Evolutionary conservation across 1,284 basidiomycete species (phyloP), one percentile per base, ranked within the genome.

Genomic region (Bondarzewia mesenterica): DNA sequence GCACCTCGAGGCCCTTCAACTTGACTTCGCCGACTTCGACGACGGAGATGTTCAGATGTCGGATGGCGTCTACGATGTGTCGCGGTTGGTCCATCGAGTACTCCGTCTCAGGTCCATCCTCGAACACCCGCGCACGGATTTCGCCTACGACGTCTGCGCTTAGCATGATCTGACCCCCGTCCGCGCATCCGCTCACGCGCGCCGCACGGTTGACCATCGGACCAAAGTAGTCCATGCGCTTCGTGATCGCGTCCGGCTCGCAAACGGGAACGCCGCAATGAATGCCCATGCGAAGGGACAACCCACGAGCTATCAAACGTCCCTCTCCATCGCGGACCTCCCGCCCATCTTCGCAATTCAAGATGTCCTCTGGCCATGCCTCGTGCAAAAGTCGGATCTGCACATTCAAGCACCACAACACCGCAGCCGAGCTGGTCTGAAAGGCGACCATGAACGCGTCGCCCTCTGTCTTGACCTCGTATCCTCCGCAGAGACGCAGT

Each of bases 381-480:
- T 89, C 83, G n/a, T 84, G 74, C 37, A 98, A 72, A 15, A 99
- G 74, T 57, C 89, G 82, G 38, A 86, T 70, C 67, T 99, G 96
- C 32, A 95, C 91, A 37, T 80, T 85, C 62, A 98, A 77, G 58
- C 88, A 89, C 91, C 93, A 99, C 72, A 93, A 82, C 36, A 99
- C 66, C 0, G 93, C 96, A 0, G 90, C 78, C 3, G 91, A 76
- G 7, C 93, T 82, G 4, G 83, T 89, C 7, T 89, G 89, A 77
- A 99, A 99, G 15, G 93, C 94, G 44, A 95, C 94, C 90, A 99
- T 96, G 73, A 99, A 99, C 0, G 95, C 86, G 62, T 99, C 96
- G 35, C 96, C 96, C 85, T 99, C 96, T 18, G 96, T 99, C 69
- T 99, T 99, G 60, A 98, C 95, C 69, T 99, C 94, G 67, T 98